Percentiles rank a stretch among this genome's conserved stretches.
Evolutionary conservation across 495 filamentous ascomycete genomes (phyloP).

Genomic region (Trichoderma orchidacearum): DNA sequence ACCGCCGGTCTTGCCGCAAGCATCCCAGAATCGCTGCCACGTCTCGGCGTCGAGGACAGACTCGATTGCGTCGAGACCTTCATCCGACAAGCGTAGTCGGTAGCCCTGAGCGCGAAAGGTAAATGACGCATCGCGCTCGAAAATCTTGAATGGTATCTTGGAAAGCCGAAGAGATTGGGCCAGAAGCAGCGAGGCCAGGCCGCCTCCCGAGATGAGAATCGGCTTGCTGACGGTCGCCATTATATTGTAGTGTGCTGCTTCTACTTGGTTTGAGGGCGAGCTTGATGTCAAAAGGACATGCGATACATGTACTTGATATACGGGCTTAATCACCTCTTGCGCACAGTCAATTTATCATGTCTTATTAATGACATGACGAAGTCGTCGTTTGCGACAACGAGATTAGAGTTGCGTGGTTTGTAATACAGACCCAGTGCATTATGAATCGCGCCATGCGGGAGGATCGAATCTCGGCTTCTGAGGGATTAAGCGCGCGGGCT

Average conservation of each 20-base stretch:
- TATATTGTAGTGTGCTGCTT: constrained; percentile 7
- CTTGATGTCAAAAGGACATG: no score
- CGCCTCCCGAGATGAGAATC: constrained; percentile 39
- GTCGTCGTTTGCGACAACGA: no score
- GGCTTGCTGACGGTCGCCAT: constrained; percentile 23
- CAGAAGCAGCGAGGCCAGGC: constrained; percentile 34
- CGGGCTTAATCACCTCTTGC: no score
- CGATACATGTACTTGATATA: no score
- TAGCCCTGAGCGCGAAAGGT: constrained; percentile 40
- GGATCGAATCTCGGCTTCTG: no score
- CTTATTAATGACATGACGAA: no score
- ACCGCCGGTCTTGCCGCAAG: constrained; percentile 37
- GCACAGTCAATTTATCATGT: no score
- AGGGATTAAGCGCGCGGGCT: no score
- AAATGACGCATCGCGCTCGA: constrained; percentile 35
- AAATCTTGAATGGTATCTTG: constrained; percentile 35
- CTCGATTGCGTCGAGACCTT: constrained; percentile 39
- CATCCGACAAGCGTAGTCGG: constrained; percentile 34
- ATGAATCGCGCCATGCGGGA: no score
- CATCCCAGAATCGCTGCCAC: constrained; percentile 36
- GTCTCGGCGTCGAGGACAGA: constrained; percentile 29
- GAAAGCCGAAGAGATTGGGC: constrained; percentile 32
- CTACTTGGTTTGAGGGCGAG: no score
- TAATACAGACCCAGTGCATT: no score
- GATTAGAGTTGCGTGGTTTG: no score